Conservation (phyloP, 768 basidiomycete species). For the Scleroderma bovista region DNA sequence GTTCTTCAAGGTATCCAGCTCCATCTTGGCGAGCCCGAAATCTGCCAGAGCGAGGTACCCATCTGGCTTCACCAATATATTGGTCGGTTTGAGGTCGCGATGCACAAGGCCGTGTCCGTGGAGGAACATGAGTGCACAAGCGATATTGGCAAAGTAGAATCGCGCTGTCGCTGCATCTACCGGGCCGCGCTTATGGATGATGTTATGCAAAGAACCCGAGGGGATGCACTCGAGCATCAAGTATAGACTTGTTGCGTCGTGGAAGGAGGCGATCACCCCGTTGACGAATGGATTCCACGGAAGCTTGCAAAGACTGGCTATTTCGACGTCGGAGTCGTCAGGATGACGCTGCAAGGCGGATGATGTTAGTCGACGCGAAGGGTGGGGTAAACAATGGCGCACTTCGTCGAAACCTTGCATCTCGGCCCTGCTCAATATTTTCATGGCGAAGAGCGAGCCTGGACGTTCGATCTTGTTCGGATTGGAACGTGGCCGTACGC, state of each 20-base stretch:
- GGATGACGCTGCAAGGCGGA: conserved; percentile 17
- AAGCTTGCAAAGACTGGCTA: conserved; percentile 33
- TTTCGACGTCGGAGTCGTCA: conserved; percentile 37
- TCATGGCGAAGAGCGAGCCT: conserved; percentile 42
- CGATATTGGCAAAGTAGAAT: conserved; percentile 55
- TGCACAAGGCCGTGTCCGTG: conserved; percentile 42
- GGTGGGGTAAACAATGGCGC: conserved; percentile 4
- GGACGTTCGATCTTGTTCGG: conserved; percentile 29
- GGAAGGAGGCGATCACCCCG: conserved; percentile 40
- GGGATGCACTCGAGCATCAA: conserved; percentile 47
- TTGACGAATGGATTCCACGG: conserved; percentile 52
- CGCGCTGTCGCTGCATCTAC: conserved; percentile 29
- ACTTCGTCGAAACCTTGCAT: conserved; percentile 30
- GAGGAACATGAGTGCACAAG: conserved; percentile 44
- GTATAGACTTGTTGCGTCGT: conserved; percentile 46
- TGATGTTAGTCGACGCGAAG: neutral
- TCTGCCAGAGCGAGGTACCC: conserved; percentile 52
- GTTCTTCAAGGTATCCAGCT: conserved; percentile 13
- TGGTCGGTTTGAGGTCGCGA: conserved; percentile 54
- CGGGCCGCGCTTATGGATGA: conserved; percentile 29
- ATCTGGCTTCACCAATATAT: conserved; percentile 49
- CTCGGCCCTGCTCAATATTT: conserved; percentile 34
- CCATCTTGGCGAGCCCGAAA: conserved; percentile 37
- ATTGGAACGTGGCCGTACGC: conserved; percentile 24
- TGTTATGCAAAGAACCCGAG: conserved; percentile 35